Evolutionary conservation across 164 flowering plant genomes (phyloP).

Genomic region (Sedum album): DNA sequence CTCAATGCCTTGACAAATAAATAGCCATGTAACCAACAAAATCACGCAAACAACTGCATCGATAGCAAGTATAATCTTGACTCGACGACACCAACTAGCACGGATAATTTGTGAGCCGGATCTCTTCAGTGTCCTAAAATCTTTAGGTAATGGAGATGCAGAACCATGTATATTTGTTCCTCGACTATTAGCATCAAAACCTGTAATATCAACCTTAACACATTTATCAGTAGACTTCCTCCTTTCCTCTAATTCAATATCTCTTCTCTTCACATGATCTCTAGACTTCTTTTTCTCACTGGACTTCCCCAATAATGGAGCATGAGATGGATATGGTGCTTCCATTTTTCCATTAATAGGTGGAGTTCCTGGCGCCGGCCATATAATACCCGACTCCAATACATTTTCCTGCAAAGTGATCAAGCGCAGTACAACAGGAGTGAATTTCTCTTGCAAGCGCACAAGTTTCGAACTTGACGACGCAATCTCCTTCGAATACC

Average conservation of each 20-base stretch:
- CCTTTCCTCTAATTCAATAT: slow-evolving; percentile 43
- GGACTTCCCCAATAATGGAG: slow-evolving; percentile 55
- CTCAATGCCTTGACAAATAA: slow-evolving; percentile 41
- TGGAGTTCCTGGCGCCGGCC: slow-evolving; percentile 26
- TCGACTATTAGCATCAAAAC: slow-evolving; percentile 28
- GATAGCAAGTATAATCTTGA: slow-evolving; percentile 53
- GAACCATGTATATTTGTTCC: slow-evolving; percentile 20
- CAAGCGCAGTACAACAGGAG: slow-evolving; percentile 44
- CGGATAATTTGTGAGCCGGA: slow-evolving; percentile 34
- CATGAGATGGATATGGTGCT: slow-evolving; percentile 38
- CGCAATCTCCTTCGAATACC: slow-evolving; percentile 32
- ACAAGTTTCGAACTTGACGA: slow-evolving; percentile 30
- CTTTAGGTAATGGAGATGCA: slow-evolving; percentile 39
- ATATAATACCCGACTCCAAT: slow-evolving; percentile 21
- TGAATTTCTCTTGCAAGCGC: slow-evolving; percentile 46
- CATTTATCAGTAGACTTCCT: slow-evolving; percentile 45
- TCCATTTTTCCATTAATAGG: slow-evolving; percentile 30
- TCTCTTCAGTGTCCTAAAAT: slow-evolving; percentile 38
- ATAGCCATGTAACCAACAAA: slow-evolving; percentile 60
- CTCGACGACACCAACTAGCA: slow-evolving; percentile 61
- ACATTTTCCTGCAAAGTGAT: slow-evolving; percentile 54
- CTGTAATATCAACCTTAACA: slow-evolving; percentile 24
- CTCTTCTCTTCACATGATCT: slow-evolving; percentile 39
- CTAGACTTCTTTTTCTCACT: slow-evolving; percentile 52
- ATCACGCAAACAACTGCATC: slow-evolving; percentile 58